These are phyloP conservation scores for Uronychia setigera DNA, from an alignment of 73 alveolate species.

Conservation along the genomic window DNA sequence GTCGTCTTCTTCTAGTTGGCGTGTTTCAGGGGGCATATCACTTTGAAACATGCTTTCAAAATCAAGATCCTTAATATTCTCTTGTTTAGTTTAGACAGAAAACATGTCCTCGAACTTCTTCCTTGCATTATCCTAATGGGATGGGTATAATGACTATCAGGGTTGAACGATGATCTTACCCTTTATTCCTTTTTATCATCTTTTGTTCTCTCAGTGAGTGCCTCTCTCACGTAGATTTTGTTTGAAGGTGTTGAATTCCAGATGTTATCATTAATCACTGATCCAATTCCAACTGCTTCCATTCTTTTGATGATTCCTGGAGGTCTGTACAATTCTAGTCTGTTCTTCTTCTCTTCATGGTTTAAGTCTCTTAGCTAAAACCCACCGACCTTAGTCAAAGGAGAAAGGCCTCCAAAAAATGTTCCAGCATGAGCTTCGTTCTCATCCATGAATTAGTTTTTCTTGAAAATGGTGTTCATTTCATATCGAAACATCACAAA, in stretches of 20 bases:
- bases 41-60: not conserved
- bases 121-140: not conserved
- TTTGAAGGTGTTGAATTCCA: slow-evolving; percentile 6
- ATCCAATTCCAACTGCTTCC: not conserved
- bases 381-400: slow-evolving; percentile 59
- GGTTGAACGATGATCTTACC: not conserved
- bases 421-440: slow-evolving; percentile 1
- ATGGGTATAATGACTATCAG: not conserved
- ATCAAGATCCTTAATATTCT: not conserved
- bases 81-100: not conserved
- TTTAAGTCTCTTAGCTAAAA: slow-evolving; percentile 39
- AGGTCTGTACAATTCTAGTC: slow-evolving; percentile 62
- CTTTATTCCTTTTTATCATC: not conserved
- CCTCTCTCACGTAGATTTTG: slow-evolving; percentile 3
- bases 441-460: slow-evolving; percentile 15
- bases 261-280: not conserved
- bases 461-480: slow-evolving; percentile 54
- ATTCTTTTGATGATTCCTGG: slow-evolving; percentile 50
- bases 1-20: not conserved
- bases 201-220: not conserved
- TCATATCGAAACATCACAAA: slow-evolving; percentile 59
- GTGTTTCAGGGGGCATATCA: not conserved
- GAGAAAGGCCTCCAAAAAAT: slow-evolving; percentile 42
- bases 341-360: slow-evolving; percentile 33
- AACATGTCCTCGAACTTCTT: not conserved